Conservation (phyloP, 257 asterid species). For the Cordia subcordata region DNA sequence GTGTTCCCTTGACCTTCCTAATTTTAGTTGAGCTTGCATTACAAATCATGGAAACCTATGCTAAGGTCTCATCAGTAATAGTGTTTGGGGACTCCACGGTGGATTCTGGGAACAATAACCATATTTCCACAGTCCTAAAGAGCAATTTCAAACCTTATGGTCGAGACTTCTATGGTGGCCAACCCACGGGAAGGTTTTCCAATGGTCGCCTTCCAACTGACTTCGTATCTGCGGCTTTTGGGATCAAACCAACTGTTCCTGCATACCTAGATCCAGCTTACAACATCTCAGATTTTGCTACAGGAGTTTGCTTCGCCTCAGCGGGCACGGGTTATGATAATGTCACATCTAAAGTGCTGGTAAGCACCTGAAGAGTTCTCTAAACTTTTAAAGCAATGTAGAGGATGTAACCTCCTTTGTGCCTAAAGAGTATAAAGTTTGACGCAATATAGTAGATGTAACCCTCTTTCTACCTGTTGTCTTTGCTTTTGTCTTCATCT, state of each 20-base stretch:
- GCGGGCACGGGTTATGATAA: slow-evolving; percentile 90
- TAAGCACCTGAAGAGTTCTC: slow-evolving; percentile 22
- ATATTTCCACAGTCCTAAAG: slow-evolving; percentile 51
- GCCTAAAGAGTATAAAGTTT: too few relatives aligned
- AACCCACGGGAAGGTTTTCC: slow-evolving; percentile 75
- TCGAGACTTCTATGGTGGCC: slow-evolving; percentile 61
- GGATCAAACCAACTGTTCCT: slow-evolving; percentile 57
- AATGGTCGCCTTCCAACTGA: slow-evolving; percentile 75
- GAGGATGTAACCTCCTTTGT: too few relatives aligned
- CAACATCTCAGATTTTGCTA: slow-evolving; percentile 59
- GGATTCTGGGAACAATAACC: slow-evolving; percentile 85
- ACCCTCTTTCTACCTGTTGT: too few relatives aligned
- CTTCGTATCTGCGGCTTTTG: slow-evolving; percentile 70
- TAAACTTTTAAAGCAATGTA: too few relatives aligned
- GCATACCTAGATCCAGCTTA: slow-evolving; percentile 81
- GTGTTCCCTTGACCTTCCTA: neutral
- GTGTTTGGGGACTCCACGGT: slow-evolving; percentile 93
- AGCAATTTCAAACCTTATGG: slow-evolving; percentile 86
- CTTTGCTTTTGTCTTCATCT: too few relatives aligned
- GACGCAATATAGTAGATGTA: too few relatives aligned
- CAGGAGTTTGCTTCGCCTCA: slow-evolving; percentile 88
- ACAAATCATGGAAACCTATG: slow-evolving; percentile 9
- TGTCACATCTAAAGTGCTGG: slow-evolving; percentile 73
- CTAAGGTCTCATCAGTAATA: slow-evolving; percentile 58
- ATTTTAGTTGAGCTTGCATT: slow-evolving; percentile 3